Percentiles rank a stretch among this genome's conserved stretches.
Evolutionary conservation across 176 grass and related monocot species (phyloP).

Genomic region (Ampelocalamus luodianensis): DNA sequence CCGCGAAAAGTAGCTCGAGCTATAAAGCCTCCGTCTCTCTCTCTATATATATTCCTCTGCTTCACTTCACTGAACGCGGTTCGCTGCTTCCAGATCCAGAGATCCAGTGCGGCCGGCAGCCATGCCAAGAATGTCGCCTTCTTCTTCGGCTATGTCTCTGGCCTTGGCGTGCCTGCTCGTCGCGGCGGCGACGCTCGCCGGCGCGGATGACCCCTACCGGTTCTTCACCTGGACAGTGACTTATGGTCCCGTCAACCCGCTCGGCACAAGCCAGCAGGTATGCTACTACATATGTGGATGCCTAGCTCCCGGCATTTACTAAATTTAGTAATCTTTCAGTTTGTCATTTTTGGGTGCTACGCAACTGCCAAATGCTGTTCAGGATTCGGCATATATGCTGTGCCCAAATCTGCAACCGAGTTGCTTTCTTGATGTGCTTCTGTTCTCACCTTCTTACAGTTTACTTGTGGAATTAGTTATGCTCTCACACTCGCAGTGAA

Average conservation of each 20-base stretch:
- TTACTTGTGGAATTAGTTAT: not conserved
- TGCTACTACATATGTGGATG: not conserved
- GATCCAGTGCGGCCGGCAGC: not conserved
- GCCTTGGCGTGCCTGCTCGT: not conserved
- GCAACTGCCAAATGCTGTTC: not conserved
- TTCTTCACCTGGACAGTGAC: constrained; percentile 85
- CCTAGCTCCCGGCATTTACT: not conserved
- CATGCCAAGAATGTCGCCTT: not conserved
- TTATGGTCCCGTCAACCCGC: constrained; percentile 73
- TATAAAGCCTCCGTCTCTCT: not conserved
- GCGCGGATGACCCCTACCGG: constrained; percentile 82
- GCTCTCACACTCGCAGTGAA: not conserved
- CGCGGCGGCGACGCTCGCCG: constrained; percentile 25
- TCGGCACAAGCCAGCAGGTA: constrained; percentile 77
- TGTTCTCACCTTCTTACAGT: not conserved
- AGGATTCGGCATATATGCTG: not conserved
- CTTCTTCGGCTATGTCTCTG: no score
- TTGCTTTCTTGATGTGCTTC: no score
- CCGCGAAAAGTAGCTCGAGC: constrained; percentile 22
- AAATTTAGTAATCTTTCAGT: not conserved
- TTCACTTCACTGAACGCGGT: not conserved
- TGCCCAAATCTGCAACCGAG: not conserved
- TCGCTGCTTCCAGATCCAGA: constrained; percentile 32
- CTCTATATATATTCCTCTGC: not conserved
- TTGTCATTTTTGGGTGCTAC: constrained; percentile 7